A percentile compares a stretch with the other conserved stretches of the same genome.
Conservation (phyloP, 2,329 filamentous ascomycete species). For the Botrytis elliptica region DNA sequence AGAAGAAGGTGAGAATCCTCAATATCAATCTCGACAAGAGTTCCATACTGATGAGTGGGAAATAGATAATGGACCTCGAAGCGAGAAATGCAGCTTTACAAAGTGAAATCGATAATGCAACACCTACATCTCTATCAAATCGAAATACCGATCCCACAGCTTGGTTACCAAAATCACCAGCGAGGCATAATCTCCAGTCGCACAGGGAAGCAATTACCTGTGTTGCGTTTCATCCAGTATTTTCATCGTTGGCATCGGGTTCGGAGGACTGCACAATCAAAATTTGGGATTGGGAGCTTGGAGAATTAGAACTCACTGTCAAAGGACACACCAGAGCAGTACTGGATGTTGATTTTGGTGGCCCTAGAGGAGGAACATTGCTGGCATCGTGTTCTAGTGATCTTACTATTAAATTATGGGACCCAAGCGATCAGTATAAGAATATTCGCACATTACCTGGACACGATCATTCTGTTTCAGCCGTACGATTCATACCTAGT, state of each 20-base stretch:
- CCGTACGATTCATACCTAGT: slow-evolving; percentile 83
- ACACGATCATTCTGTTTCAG: slow-evolving; percentile 89
- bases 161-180: slow-evolving; percentile 83
- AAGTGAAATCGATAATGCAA: slow-evolving; percentile 79
- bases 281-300: slow-evolving; percentile 95
- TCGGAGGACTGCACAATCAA: slow-evolving; percentile 94
- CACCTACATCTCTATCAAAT: slow-evolving; percentile 69
- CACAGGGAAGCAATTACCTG: slow-evolving; percentile 81
- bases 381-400: slow-evolving; percentile 72
- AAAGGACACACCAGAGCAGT: slow-evolving; percentile 92
- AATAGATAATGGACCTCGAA: slow-evolving; percentile 89
- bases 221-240: slow-evolving; percentile 88
- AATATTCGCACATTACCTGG: slow-evolving; percentile 89
- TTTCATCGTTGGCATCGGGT: slow-evolving; percentile 84
- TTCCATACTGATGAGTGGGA: slow-evolving; percentile 16
- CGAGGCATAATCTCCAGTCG: slow-evolving; percentile 78
- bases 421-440: slow-evolving; percentile 88
- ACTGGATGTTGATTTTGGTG: slow-evolving; percentile 85
- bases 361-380: slow-evolving; percentile 74
- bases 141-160: slow-evolving; percentile 79
- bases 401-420: slow-evolving; percentile 92
- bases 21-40: slow-evolving; percentile 11
- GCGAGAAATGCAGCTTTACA: slow-evolving; percentile 70
- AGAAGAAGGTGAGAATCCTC: slow-evolving; percentile 73
- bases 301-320: slow-evolving; percentile 83